Base-by-base conservation (phyloP, 2,329 filamentous ascomycete species). In the Endothia cerciana region DNA sequence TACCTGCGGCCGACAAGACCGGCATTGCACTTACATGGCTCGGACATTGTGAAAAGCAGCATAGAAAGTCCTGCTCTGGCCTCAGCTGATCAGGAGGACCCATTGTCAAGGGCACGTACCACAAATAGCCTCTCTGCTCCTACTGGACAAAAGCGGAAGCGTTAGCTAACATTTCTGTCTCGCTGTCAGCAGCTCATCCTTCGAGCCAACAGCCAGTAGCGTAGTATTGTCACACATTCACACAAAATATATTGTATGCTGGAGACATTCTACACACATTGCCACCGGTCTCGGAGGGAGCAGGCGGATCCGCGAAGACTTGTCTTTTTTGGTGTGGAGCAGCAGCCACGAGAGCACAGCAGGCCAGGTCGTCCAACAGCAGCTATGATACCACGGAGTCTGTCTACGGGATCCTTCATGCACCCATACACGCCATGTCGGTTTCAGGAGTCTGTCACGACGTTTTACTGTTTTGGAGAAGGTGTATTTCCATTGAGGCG, bases 11-110 rank as follows among this genome's bases (percentile, higher is more conserved):
- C 80, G 33, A 70, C 81, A 25, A 80, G 88, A 65, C 88, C 88
- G 47, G 75, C 78, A n/a, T 73, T 91, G 71, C 78, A 88, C 65
- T 81, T 78, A 58, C 82, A 83, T 22, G 86, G 82, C 69, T 68
- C 66, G 45, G 66, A 68, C 43, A 59, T 68, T 53, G 64, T 68
- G 40, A 68, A 66, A 64, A 61, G 64, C 58, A 61, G 61, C 47
- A 76, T 85, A 64, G 87, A 88, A 62, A 92, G 88, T 75, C 89
- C 90, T 33, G 81, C 84, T 38, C 78, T 90, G 62, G 78, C 89
- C 61, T 86, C 85, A 65, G 83, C 83, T 65, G 85, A 87, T 71
- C 80, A 85, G 73, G 84, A 84, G 56, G 88, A 92, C 81, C 78
- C 81, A 56, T 74, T 86, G 70, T 76, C 78, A 74, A 84, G 81